These are phyloP conservation scores for Dacryopinax primogenitus DNA, from an alignment of 768 basidiomycete species.

Conservation along the genomic window DNA sequence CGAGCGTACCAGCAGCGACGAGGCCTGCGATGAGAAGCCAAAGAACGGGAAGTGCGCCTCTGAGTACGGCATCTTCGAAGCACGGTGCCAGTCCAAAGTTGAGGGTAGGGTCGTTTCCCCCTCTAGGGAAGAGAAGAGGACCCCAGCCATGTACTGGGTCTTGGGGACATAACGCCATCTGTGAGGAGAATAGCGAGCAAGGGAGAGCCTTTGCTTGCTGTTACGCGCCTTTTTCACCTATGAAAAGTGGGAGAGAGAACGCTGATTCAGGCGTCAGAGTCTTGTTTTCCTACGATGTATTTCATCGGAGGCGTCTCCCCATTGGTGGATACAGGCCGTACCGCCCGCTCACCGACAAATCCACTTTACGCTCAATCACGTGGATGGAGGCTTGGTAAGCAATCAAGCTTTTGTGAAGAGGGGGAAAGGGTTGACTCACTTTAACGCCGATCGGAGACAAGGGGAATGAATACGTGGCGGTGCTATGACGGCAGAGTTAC, in stretches of 20 bases:
- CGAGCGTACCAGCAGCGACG: neutral
- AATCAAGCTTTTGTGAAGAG: too few species aligned
- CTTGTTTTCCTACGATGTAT: too few species aligned
- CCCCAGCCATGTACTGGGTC: neutral
- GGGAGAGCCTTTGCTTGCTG: too few species aligned
- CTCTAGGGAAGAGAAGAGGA: neutral
- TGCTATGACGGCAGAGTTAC: too few species aligned
- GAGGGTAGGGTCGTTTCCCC: neutral
- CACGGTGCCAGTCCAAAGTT: constrained; percentile 67
- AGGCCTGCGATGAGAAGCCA: neutral
- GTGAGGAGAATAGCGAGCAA: neutral
- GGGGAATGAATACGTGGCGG: neutral
- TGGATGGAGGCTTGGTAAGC: constrained; percentile 11
- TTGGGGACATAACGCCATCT: neutral
- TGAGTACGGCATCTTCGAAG: constrained; percentile 53
- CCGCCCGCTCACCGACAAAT: too few species aligned
- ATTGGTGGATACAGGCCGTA: too few species aligned
- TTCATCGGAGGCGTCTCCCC: too few species aligned
- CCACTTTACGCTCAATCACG: too few species aligned
- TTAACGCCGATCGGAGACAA: neutral
- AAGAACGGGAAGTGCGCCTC: neutral
- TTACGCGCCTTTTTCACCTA: too few species aligned
- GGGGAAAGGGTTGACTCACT: too few species aligned
- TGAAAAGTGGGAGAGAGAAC: too few species aligned
- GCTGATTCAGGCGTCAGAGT: too few species aligned